These are phyloP conservation scores for Mucor velutinosus DNA, from an alignment of 371 early-diverging fungal genomes.

Conservation along the genomic window DNA sequence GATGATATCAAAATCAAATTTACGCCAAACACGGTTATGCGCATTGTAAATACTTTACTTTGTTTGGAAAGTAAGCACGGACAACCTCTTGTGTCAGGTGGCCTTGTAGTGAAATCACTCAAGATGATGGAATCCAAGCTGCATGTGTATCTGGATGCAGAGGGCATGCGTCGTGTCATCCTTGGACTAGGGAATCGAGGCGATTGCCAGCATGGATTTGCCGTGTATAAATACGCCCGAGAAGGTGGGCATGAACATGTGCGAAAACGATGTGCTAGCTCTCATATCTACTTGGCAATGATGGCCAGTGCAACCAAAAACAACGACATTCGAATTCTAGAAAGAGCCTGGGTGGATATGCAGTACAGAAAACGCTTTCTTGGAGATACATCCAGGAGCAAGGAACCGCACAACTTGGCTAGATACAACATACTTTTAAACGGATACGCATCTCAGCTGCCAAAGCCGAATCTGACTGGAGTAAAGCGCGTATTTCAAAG, in stretches of 20 bases:
- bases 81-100: conserved; percentile 18
- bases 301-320: conserved; percentile 38
- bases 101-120: conserved; percentile 20
- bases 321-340: conserved; percentile 27
- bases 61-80: conserved; percentile 13
- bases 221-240: conserved; percentile 33
- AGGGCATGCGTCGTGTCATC: conserved; percentile 30
- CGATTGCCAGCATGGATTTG: conserved; percentile 25
- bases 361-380: conserved; percentile 21
- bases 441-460: conserved; percentile 62
- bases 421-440: conserved; percentile 77
- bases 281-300: conserved; percentile 28
- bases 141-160: conserved; percentile 21
- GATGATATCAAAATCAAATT: conserved; percentile 12
- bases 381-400: neutral
- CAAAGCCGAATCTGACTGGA: conserved; percentile 31
- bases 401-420: conserved; percentile 53
- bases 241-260: conserved; percentile 7
- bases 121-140: conserved; percentile 30
- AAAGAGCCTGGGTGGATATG: conserved; percentile 38
- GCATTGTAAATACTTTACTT: conserved; percentile 25
- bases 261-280: conserved; percentile 11
- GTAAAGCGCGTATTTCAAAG: conserved; percentile 26
- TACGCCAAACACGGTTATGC: conserved; percentile 24
- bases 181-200: conserved; percentile 35